Conservation (phyloP, 768 basidiomycete genomes). For the Rhodotorula kratochvilovae region DNA sequence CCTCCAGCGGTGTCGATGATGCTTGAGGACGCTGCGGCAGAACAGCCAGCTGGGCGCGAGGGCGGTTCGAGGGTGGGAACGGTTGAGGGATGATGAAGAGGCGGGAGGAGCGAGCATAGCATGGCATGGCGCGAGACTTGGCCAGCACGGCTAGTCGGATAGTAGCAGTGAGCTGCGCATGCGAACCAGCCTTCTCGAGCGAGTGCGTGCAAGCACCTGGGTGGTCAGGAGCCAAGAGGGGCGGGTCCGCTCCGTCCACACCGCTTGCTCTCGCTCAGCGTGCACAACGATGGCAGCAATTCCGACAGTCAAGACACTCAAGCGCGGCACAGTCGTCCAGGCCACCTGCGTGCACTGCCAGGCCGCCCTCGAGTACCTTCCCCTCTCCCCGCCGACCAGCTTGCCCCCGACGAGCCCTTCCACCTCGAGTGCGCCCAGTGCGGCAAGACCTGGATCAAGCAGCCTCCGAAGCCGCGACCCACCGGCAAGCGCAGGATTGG, state of each 20-base stretch:
- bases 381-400: conserved; percentile 57
- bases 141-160: too few species aligned
- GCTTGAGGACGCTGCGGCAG: too few species aligned
- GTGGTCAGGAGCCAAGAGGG: background rate
- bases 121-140: too few species aligned
- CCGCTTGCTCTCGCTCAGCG: background rate
- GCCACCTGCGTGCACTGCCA: conserved; percentile 39
- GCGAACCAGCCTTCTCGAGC: background rate
- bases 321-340: background rate
- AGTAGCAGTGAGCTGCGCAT: too few species aligned
- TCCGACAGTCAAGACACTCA: conserved; percentile 10
- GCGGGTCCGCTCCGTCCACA: too few species aligned
- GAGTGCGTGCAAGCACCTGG: background rate
- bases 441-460: conserved; percentile 51
- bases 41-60: too few species aligned
- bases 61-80: too few species aligned
- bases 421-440: conserved; percentile 67
- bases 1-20: too few species aligned
- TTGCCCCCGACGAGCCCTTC: conserved; percentile 61
- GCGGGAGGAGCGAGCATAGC: too few species aligned
- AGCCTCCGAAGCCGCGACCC: conserved; percentile 47
- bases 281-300: background rate
- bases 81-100: too few species aligned
- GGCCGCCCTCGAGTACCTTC: conserved; percentile 38
- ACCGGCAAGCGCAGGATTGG: conserved; percentile 21